Evolutionary conservation across 768 basidiomycete species (phyloP), one percentile per base, ranked within the genome.

Genomic region (Tricholoma furcatifolium): DNA sequence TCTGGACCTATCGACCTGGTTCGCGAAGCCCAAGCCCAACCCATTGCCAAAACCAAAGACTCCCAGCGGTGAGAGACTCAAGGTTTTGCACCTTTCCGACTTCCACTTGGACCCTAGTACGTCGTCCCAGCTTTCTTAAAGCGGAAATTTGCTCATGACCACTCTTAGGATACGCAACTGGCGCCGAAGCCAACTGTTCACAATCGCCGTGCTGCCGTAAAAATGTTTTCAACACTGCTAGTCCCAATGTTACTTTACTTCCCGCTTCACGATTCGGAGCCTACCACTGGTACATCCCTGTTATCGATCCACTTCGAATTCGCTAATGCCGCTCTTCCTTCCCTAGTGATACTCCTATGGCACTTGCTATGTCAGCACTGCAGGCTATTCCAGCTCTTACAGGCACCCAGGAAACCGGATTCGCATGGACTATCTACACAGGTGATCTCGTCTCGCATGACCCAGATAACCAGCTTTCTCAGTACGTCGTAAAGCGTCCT

Each of bases 361-460:
- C 85, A 18, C 74, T 91, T 34, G 80, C 71, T 9, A 55, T 83
- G 41, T 73, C 88, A 12, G 83, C 79, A 1, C 70, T 91, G 20
- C 66, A 87, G 61, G 79, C 86, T 3, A 87, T 91, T 51, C 88
- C 88, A 18, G 74, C 73, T 2, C 69, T 91, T 23, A 75, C 87
- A 20, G 82, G 76, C 7, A 87, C 88, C 8, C 62, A 79, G 60
- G 67, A 74, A 1, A 78, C 73, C 12, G 85, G 84, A 2, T 87
- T 91, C 62, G 75, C 76, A 21, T 89, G 82, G 64, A 78, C 80
- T 0, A 43, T 91, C 15, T 90, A 77, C 61, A 91, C 88, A 0
- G 88, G 88, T 20, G 88, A 91, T 63, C 65, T 91, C 38, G 79
- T 88, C 35, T 81, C 84, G 6, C 88, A 91, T 63, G 89, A 91